These are phyloP conservation scores for Trichoderma orchidacearum DNA, from an alignment of 495 filamentous ascomycete genomes.

Conservation along the genomic window DNA sequence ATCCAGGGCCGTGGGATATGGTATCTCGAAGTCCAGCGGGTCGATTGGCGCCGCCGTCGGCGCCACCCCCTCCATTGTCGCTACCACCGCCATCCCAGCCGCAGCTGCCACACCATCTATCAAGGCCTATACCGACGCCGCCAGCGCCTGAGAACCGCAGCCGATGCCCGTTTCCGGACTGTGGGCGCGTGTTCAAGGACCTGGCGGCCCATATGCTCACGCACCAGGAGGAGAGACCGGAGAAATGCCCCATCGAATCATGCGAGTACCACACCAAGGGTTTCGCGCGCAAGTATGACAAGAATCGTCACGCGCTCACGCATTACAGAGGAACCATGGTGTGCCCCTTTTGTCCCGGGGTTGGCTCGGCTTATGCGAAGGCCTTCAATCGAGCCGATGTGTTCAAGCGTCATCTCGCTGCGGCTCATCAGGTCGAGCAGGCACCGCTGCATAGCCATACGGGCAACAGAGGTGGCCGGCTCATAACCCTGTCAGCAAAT, in stretches of 20 bases:
- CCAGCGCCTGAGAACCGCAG: slow-evolving; percentile 43
- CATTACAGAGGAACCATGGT: slow-evolving; percentile 99
- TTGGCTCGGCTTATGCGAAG: slow-evolving; percentile 86
- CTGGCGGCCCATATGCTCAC: slow-evolving; percentile 94
- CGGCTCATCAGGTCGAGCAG: slow-evolving; percentile 90
- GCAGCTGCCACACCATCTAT: slow-evolving; percentile 9
- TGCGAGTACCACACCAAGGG: slow-evolving; percentile 95
- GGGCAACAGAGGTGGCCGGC: slow-evolving; percentile 8
- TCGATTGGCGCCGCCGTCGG: not conserved
- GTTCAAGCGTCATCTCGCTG: slow-evolving; percentile 93
- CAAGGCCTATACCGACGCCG: not conserved
- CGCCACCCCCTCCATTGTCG: not conserved
- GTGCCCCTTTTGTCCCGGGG: slow-evolving; percentile 91
- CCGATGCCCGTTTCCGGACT: slow-evolving; percentile 72
- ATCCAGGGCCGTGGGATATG: not conserved
- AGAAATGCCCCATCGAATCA: slow-evolving; percentile 88
- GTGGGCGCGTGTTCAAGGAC: slow-evolving; percentile 86
- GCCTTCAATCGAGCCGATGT: slow-evolving; percentile 98
- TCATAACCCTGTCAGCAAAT: slow-evolving; percentile 33
- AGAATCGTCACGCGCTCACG: slow-evolving; percentile 94
- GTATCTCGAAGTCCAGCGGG: not conserved
- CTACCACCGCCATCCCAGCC: slow-evolving; percentile 28
- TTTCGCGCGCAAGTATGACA: slow-evolving; percentile 96
- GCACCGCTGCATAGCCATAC: slow-evolving; percentile 71
- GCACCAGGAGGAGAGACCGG: slow-evolving; percentile 83